These are phyloP conservation scores for Phytophthora cactorum DNA, from an alignment of 352 stramenopile genomes.

Conservation along the genomic window DNA sequence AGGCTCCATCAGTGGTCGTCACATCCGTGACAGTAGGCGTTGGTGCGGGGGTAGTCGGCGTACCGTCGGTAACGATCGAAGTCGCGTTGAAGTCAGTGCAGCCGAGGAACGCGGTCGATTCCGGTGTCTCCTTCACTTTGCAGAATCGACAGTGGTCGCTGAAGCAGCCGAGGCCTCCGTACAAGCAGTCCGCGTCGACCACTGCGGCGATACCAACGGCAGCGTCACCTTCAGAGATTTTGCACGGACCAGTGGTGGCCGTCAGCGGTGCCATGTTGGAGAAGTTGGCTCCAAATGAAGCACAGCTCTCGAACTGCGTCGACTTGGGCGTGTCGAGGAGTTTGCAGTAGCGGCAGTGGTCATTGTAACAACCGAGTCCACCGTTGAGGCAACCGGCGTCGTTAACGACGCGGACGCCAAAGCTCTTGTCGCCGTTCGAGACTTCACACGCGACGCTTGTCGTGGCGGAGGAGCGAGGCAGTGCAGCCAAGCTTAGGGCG, in stretches of 20 bases:
- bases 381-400: constrained; percentile 34
- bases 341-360: constrained; percentile 50
- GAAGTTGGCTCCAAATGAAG: constrained; percentile 38
- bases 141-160: constrained; percentile 51
- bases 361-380: constrained; percentile 44
- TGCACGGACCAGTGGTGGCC: constrained; percentile 23
- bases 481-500: constrained; percentile 12
- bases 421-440: constrained; percentile 31
- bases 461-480: constrained; percentile 16
- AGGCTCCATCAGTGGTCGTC: background rate
- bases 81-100: constrained; percentile 21
- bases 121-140: constrained; percentile 32
- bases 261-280: constrained; percentile 18
- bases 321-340: constrained; percentile 42
- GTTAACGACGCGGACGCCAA: constrained; percentile 39
- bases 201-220: constrained; percentile 40
- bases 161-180: constrained; percentile 50
- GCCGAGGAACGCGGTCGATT: constrained; percentile 34
- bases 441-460: constrained; percentile 16
- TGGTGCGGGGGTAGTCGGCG: constrained; percentile 9
- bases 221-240: constrained; percentile 31
- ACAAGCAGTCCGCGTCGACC: constrained; percentile 33
- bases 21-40: background rate
- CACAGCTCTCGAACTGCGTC: constrained; percentile 37
- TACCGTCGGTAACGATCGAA: constrained; percentile 19